phyloP scores from a whole-genome alignment of 345 rosid species.

The Camelina sativa region DNA sequence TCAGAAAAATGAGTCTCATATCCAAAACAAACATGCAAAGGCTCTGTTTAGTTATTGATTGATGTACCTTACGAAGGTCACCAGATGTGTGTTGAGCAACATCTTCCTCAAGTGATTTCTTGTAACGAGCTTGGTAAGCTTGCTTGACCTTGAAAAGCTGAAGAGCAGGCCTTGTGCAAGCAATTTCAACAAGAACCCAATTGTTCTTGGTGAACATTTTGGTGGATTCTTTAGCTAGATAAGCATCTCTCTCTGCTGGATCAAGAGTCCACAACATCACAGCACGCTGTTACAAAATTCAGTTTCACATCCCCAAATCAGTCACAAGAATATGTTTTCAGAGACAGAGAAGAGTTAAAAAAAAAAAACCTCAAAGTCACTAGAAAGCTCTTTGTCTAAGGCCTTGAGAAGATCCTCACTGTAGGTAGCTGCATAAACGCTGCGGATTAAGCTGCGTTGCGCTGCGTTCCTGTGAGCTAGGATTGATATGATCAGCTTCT shows the following conservation, averaged over 20 bases:
- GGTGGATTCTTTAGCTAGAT: constrained; percentile 67
- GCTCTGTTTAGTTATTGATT: neutral
- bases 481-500: constrained; percentile 70
- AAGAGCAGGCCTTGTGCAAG: constrained; percentile 72
- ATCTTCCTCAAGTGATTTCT: constrained; percentile 88
- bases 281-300: constrained; percentile 45
- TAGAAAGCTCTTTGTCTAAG: constrained; percentile 68
- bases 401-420: constrained; percentile 71
- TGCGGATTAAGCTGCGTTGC: constrained; percentile 61
- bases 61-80: constrained; percentile 68
- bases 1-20: neutral
- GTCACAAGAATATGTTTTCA: neutral
- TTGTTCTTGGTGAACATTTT: constrained; percentile 76
- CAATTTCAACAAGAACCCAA: constrained; percentile 75
- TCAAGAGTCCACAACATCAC: constrained; percentile 73
- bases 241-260: constrained; percentile 71
- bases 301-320: neutral
- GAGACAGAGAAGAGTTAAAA: neutral
- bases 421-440: constrained; percentile 63
- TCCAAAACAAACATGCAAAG: neutral
- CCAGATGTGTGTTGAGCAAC: constrained; percentile 69
- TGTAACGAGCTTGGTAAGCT: constrained; percentile 73
- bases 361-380: constrained; percentile 64
- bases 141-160: constrained; percentile 62
- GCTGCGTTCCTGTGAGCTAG: constrained; percentile 68